Evolutionary conservation across 345 rosid species (phyloP), one percentile per base, ranked within the genome.

Genomic region (Erysimum cheiranthoides): DNA sequence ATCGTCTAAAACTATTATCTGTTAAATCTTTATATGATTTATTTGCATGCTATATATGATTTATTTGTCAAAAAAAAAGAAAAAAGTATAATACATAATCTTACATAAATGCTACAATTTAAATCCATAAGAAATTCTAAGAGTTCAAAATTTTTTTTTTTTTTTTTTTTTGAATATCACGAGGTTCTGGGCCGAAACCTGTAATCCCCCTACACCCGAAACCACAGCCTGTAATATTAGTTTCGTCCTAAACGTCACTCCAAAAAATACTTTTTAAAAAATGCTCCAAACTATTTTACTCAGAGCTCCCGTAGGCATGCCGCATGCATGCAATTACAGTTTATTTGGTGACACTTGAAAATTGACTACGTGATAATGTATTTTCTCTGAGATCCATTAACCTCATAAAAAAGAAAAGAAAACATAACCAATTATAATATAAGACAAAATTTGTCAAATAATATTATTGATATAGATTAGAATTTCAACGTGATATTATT

Each of bases 401-500:
- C 43, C 12, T 39, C 61, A 17, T 38, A 38, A 38, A 7, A 38
- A 18, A 52, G 8, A 62, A 52, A 7, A 46, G 5, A 6, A 57
- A 43, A 13, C 25, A 53, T 0, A 54, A 45, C 45, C 21, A 36
- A 34, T 40, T 40, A 21, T 21, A 21, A 51, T 31, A 75, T 68
- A 63, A 40, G 79, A 68, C 63, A 34, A 42, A 6, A 14, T 11
- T 11, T 74, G 32, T 25, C 60, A 36, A 46, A 46, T 11, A 56
- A 43, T 27, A 65, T 27, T 14, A 45, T n/a, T 45, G 66, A 57
- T 18, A 59, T 1, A 31, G 10, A 67, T 49, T 58, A 30, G 52
- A 67, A 67, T 60, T 69, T 38, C 36, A 57, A 64, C 68, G 73
- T 78, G 80, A 74, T 66, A 77, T 27, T 76, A 6, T 14, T 27